Base-by-base conservation (phyloP, 2,329 filamentous ascomycete genomes). In the Ceratocystis alfenasii region DNA sequence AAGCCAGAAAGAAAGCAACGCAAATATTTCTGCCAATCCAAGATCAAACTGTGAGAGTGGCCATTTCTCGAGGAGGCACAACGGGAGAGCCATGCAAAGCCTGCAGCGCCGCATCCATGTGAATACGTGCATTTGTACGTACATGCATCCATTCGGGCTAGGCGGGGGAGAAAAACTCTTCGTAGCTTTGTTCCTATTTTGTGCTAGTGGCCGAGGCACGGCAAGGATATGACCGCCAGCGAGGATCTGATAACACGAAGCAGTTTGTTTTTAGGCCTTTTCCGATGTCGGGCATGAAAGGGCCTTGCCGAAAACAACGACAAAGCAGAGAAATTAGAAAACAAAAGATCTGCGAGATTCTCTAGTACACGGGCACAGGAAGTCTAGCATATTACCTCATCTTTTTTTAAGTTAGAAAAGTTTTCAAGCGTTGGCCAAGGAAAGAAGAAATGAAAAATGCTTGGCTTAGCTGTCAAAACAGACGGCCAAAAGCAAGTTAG, bases 151-250 rank as follows among this genome's bases (percentile, higher is more conserved):
- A 41, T 41, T 55, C 8, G 20, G 25, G 50, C 22, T 36, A n/a
- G 25, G 25, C 30, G 33, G 55, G 55, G 17, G 8, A 62, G 59
- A 3, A 62, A 62, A 62, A 62, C 59, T 62, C 28, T 59, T 59
- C 55, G 55, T 17, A 59, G 55, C 28, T 59, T 59, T 59, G 28
- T 59, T 59, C 55, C 55, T 59, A 59, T 59, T 59, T 59, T n/a
- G 55, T 59, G 55, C 28, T 59, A 59, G 55, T 36, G 55, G 28
- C 55, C 55, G 55, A 59, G 55, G 28, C n/a, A 59, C 28, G n/a
- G 0, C 55, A 59, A 33, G 55, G 55, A 36, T 59, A 36, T 36
- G 28, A 59, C 55, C n/a, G 30, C 55, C 33, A 33, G 12, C 28
- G 25, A 20, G 55, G 55, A 59, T 59, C 55, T 59, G 55, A 59